phyloP scores from a whole-genome alignment of 2,329 filamentous ascomycete species.

The Knoxdaviesia proteae region DNA sequence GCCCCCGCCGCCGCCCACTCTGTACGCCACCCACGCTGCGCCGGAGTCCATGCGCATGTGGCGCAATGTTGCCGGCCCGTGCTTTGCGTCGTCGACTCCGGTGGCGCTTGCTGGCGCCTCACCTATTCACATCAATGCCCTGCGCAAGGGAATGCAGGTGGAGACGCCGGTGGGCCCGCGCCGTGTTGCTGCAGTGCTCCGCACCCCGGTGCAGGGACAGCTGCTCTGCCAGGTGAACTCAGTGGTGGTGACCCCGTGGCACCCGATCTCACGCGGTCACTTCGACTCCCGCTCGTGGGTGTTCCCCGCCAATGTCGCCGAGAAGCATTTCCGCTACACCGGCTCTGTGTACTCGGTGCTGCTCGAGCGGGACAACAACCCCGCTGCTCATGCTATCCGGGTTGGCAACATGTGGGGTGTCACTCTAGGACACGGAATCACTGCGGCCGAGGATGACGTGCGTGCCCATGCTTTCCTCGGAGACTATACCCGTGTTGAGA shows the following conservation, averaged over 20 bases:
- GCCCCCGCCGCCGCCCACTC: constrained; percentile 18
- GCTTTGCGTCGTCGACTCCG: constrained; percentile 28
- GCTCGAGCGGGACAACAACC: constrained; percentile 21
- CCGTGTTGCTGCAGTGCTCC: constrained; percentile 27
- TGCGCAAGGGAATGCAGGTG: constrained; percentile 25
- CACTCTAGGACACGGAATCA: constrained; percentile 36
- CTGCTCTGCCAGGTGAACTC: constrained; percentile 23
- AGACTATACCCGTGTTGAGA: constrained; percentile 21
- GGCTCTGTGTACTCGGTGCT: constrained; percentile 36
- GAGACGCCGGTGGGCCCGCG: constrained; percentile 27
- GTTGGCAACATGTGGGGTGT: constrained; percentile 28
- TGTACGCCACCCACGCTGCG: too few species aligned
- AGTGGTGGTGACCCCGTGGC: constrained; percentile 37
- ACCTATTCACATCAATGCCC: constrained; percentile 17
- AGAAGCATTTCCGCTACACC: constrained; percentile 18
- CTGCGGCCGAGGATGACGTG: constrained; percentile 14
- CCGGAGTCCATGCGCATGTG: too few species aligned
- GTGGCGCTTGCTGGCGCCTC: constrained; percentile 23
- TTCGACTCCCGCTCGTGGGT: constrained; percentile 17
- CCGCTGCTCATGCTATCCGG: constrained; percentile 27
- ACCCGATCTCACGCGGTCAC: constrained; percentile 22
- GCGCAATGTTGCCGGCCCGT: constrained; percentile 14
- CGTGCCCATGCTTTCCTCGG: constrained; percentile 35
- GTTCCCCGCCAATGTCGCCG: constrained; percentile 21
- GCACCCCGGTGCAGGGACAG: constrained; percentile 19